Conservation (phyloP, 176 grass and related monocot genomes). For the Lolium perenne region DNA sequence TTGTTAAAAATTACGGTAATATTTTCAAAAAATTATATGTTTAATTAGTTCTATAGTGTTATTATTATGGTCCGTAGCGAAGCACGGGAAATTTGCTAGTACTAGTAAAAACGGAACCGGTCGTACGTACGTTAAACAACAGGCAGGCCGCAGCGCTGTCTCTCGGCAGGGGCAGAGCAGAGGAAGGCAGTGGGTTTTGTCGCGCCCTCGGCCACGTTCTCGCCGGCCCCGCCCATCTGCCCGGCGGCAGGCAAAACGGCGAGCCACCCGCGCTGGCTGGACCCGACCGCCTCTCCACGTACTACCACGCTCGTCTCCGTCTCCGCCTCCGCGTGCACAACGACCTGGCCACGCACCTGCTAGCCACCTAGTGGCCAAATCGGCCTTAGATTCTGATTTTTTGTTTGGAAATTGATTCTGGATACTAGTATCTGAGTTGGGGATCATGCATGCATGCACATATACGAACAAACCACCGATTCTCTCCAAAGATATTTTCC, state of each 20-base stretch:
- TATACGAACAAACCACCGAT: too few species aligned
- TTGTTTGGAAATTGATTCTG: not conserved
- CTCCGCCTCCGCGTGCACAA: too few species aligned
- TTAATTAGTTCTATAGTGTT: too few species aligned
- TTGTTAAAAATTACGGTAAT: too few species aligned
- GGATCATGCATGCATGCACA: not conserved
- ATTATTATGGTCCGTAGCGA: too few species aligned
- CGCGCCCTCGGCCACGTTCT: conserved; percentile 22
- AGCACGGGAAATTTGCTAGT: too few species aligned
- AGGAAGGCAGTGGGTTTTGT: conserved; percentile 20
- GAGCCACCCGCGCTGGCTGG: not conserved
- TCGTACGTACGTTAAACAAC: conserved; percentile 15
- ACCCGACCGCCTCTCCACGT: conserved; percentile 15
- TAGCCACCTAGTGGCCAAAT: not conserved
- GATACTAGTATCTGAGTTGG: not conserved
- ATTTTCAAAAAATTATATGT: too few species aligned
- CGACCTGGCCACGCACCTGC: not conserved
- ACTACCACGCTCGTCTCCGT: not conserved
- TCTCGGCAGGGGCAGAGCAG: not conserved
- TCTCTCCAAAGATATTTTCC: too few species aligned
- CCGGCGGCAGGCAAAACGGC: conserved; percentile 11
- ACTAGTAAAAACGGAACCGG: too few species aligned
- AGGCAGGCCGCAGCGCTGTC: not conserved
- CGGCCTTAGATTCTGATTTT: not conserved
- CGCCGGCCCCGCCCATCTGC: not conserved